phyloP scores from a whole-genome alignment of 495 filamentous ascomycete species.

The Neurospora tetraspora region DNA sequence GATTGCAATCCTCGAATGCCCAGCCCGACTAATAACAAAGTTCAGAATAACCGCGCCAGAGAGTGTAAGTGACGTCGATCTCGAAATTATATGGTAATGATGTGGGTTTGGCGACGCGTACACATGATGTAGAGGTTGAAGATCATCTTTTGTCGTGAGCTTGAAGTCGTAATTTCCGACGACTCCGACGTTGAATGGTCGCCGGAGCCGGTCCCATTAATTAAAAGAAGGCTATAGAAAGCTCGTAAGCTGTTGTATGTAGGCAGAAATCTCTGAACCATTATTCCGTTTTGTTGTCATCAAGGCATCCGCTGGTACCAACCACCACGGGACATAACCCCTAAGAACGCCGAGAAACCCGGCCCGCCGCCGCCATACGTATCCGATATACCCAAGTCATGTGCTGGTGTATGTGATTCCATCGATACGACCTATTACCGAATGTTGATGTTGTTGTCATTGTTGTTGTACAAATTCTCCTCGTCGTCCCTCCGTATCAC shows the following conservation, averaged over 20 bases:
- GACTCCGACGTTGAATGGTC: background rate
- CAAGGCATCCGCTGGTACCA: constrained; percentile 2
- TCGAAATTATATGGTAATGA: background rate
- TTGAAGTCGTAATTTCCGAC: background rate
- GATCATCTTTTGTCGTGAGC: background rate
- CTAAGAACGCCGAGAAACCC: constrained; percentile 10
- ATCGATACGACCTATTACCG: background rate
- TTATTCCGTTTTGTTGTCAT: constrained; percentile 5
- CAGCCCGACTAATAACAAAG: background rate
- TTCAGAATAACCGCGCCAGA: background rate
- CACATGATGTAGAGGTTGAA: background rate
- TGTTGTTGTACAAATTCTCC: constrained; percentile 20
- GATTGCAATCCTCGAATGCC: background rate
- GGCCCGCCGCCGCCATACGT: constrained; percentile 3
- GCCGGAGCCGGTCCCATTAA: background rate
- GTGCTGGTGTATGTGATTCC: constrained; percentile 8
- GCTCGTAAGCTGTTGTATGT: background rate
- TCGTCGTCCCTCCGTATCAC: background rate
- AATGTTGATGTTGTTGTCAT: constrained; percentile 10
- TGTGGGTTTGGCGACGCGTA: background rate
- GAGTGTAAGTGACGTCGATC: background rate
- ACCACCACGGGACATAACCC: background rate
- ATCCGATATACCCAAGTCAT: constrained; percentile 17
- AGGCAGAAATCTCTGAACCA: background rate
- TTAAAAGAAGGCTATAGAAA: background rate